Conservation (phyloP, 2,329 filamentous ascomycete species). For the Penicillium oxalicum region DNA sequence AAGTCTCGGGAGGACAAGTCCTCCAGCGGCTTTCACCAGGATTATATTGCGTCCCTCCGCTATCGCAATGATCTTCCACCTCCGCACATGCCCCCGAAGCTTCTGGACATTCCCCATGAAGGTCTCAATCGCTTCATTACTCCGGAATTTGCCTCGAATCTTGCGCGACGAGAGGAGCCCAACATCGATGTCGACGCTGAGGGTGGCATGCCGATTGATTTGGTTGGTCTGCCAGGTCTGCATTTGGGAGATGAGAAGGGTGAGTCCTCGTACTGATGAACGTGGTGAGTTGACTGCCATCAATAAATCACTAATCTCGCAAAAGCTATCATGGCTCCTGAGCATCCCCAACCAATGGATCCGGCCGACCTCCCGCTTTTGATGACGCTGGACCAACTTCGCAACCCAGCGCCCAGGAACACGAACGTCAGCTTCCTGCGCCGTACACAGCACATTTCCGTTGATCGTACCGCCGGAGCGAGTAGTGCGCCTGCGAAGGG, state of each 20-base stretch:
- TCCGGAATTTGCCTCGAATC: slow-evolving; percentile 78
- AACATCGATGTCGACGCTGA: slow-evolving; percentile 98
- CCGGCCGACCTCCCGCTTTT: slow-evolving; percentile 80
- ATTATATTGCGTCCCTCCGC: slow-evolving; percentile 93
- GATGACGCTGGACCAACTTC: slow-evolving; percentile 73
- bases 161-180: slow-evolving; percentile 84
- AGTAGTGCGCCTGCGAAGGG: slow-evolving; percentile 22
- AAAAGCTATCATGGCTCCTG: slow-evolving; percentile 72
- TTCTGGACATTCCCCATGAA: slow-evolving; percentile 92
- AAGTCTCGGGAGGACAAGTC: slow-evolving; percentile 37
- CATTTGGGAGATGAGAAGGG: slow-evolving; percentile 94
- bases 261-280: slow-evolving; percentile 39
- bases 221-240: slow-evolving; percentile 89
- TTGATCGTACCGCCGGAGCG: slow-evolving; percentile 32
- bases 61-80: slow-evolving; percentile 95
- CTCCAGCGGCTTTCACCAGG: slow-evolving; percentile 63
- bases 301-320: slow-evolving; percentile 8
- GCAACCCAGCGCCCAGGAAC: slow-evolving; percentile 72
- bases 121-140: slow-evolving; percentile 87
- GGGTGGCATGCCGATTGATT: slow-evolving; percentile 91
- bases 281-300: not conserved
- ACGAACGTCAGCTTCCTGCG: slow-evolving; percentile 87
- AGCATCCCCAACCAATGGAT: slow-evolving; percentile 65
- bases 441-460: slow-evolving; percentile 82
- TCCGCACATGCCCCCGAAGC: slow-evolving; percentile 88